Base-by-base conservation (phyloP, 768 basidiomycete species). In the Lactarius akahatsu region DNA sequence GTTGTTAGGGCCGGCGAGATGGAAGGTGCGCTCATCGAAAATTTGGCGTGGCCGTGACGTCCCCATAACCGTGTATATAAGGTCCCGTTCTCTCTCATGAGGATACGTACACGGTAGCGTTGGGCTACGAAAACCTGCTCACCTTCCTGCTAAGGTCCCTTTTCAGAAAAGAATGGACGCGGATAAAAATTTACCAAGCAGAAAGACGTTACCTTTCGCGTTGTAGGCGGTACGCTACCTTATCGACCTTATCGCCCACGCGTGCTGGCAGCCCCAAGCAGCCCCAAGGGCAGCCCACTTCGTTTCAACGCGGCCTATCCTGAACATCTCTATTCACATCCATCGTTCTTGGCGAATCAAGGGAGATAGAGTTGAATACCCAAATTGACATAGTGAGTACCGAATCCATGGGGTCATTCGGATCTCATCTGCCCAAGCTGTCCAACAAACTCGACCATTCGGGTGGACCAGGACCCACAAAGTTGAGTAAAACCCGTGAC, bases 301-400 rank as follows among this genome's bases (percentile, higher is more conserved):
- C 20, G 65, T 62, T 50, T 61, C 65, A 1, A 66, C 41, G 61
- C 60, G 45, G 20, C 65, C 60, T 20, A 61, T 61, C n/a, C 61
- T 57, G 36, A 61, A 61, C 28, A 60, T 66, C n/a, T 61, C 57
- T 13, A 15, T 40, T 16, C 15, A 40, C 15, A 40, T 65, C 43
- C 64, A 59, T 56, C 59, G 34, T 59, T 54, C 26, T 52, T 59
- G 28, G 45, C 28, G 1, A 40, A 57, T 16, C 60, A 66, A 32
- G 55, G 60, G 34, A 18, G 56, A 30, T 23, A 9, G 60, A 66
- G 8, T 57, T 26, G 36, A 57, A 30, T 45, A 38, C 43, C 45
- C 11, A 23, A 47, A n/a, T 13, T 66, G 15, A 60, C 47, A 50
- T 36, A 10, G 60, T 13, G 23, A 23, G 11, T 4, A 50, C 45